Evolutionary conservation across 1,284 basidiomycete genomes (phyloP).

Genomic region (Meripilus lineatus): DNA sequence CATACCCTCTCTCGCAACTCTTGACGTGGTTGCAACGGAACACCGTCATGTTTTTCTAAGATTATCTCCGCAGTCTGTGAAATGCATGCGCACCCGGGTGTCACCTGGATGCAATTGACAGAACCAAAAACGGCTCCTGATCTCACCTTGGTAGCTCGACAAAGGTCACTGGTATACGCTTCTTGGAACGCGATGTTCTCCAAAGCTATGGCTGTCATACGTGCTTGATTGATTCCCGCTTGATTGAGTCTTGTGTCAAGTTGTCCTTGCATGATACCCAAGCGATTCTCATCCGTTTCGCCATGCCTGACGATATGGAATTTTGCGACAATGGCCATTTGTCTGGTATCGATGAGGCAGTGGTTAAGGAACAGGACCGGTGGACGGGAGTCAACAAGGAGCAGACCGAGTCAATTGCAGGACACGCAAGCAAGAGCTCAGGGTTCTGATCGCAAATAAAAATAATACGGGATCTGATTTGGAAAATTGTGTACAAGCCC

Average conservation of each 20-base stretch:
- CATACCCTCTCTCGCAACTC: slow-evolving; percentile 62
- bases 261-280: slow-evolving; percentile 66
- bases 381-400: too few species aligned
- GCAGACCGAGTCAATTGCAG: too few species aligned
- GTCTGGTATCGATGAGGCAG: too few species aligned
- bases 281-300: slow-evolving; percentile 64
- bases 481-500: too few species aligned
- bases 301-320: slow-evolving; percentile 72
- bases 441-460: too few species aligned
- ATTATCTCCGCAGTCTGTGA: slow-evolving; percentile 62
- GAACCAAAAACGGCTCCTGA: not conserved
- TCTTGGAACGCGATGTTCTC: slow-evolving; percentile 43
- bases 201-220: slow-evolving; percentile 46
- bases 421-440: too few species aligned
- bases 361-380: too few species aligned
- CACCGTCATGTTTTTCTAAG: slow-evolving; percentile 44
- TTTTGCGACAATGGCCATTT: too few species aligned
- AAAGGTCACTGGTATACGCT: slow-evolving; percentile 65
- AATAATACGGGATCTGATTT: too few species aligned
- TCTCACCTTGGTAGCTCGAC: slow-evolving; percentile 52
- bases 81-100: too few species aligned
- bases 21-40: slow-evolving; percentile 36
- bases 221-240: slow-evolving; percentile 52
- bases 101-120: too few species aligned
- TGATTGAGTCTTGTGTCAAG: slow-evolving; percentile 60